Percentiles rank a stretch among this genome's conserved stretches.
Conservation (phyloP, 257 asterid genomes). For the Gentiana dahurica region DNA sequence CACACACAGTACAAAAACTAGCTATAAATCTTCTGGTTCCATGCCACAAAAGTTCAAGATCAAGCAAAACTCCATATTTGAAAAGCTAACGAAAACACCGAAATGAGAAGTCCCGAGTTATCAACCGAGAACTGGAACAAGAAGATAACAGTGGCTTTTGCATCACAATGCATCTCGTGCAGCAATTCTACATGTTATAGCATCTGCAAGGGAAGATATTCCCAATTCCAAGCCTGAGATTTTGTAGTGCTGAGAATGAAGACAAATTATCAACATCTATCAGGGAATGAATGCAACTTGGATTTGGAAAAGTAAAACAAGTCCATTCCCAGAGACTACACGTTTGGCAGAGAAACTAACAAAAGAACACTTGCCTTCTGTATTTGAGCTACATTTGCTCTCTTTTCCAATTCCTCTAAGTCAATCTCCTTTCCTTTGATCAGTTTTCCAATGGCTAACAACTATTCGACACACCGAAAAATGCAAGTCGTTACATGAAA, state of each 20-base stretch:
- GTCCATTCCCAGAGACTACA: neutral
- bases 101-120: too few species aligned
- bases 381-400: constrained; percentile 65
- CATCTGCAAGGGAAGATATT: constrained; percentile 72
- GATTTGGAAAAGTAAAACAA: neutral
- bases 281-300: neutral
- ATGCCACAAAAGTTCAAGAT: too few species aligned
- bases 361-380: constrained; percentile 43
- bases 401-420: constrained; percentile 60
- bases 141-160: neutral
- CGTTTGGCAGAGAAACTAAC: constrained; percentile 1
- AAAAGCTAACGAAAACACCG: too few species aligned
- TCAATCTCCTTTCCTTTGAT: constrained; percentile 59
- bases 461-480: constrained; percentile 19
- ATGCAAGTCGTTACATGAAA: neutral
- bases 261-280: neutral
- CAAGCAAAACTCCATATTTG: too few species aligned
- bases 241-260: constrained; percentile 58
- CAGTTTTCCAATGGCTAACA: constrained; percentile 39
- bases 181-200: constrained; percentile 74
- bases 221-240: constrained; percentile 60
- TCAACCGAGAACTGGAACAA: too few species aligned
- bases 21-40: too few species aligned
- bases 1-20: too few species aligned
- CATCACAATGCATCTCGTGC: constrained; percentile 72